phyloP scores from a whole-genome alignment of 352 stramenopile species.

The Aphanomyces invadans region DNA sequence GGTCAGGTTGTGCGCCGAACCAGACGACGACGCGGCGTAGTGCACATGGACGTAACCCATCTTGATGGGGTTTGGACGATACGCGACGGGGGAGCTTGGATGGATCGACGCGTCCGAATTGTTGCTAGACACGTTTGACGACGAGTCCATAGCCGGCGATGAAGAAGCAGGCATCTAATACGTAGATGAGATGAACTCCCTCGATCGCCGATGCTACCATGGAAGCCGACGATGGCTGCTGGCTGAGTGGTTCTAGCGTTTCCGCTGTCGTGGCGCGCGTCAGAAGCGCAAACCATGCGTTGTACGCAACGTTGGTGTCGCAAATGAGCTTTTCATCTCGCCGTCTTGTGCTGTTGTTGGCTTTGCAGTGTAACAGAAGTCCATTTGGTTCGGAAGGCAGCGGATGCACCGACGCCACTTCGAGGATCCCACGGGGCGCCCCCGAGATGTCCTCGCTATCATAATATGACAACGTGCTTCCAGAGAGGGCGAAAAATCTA shows the following conservation, averaged over 20 bases:
- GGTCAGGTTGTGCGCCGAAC: not conserved
- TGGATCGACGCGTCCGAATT: too few relatives aligned
- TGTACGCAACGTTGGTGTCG: conserved; percentile 71
- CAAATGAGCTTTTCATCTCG: conserved; percentile 71
- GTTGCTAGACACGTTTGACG: too few relatives aligned
- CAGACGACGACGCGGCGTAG: not conserved
- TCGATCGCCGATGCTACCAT: too few relatives aligned
- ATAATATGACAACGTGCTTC: conserved; percentile 68
- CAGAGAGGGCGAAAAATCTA: conserved; percentile 65
- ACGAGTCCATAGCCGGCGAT: too few relatives aligned
- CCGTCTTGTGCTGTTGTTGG: conserved; percentile 25
- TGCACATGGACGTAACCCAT: conserved; percentile 21
- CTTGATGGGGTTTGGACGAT: conserved; percentile 17
- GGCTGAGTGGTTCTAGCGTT: too few relatives aligned
- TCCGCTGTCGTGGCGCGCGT: conserved; percentile 54
- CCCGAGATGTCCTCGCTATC: conserved; percentile 67
- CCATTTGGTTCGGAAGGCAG: conserved; percentile 72
- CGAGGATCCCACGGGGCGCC: conserved; percentile 49
- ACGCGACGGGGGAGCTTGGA: not conserved
- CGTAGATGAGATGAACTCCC: too few relatives aligned
- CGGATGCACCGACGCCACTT: conserved; percentile 59
- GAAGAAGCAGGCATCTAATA: too few relatives aligned
- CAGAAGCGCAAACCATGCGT: conserved; percentile 64
- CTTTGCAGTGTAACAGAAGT: conserved; percentile 52
- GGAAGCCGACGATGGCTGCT: not conserved